Conservation (phyloP, 2,329 filamentous ascomycete species). For the Polychaeton citri region DNA sequence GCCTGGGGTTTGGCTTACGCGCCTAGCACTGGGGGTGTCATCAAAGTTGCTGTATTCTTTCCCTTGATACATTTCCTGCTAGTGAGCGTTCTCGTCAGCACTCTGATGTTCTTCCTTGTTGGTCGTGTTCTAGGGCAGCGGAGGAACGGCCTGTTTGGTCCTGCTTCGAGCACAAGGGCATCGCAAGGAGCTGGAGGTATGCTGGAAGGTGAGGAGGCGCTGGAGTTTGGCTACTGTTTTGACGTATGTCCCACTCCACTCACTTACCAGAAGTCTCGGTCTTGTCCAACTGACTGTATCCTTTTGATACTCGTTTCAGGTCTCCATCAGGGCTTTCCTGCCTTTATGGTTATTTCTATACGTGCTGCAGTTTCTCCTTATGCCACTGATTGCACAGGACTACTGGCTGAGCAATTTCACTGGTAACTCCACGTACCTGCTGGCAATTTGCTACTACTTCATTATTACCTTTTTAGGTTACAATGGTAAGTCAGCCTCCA, state of each 20-base stretch:
- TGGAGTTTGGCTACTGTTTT: constrained; percentile 61
- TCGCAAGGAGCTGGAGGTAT: constrained; percentile 13
- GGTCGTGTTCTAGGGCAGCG: constrained; percentile 47
- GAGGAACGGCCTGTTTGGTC: constrained; percentile 45
- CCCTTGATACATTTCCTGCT: constrained; percentile 48
- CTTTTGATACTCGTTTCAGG: constrained; percentile 25
- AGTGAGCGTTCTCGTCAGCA: constrained; percentile 45
- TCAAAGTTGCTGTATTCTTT: constrained; percentile 35
- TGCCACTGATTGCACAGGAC: constrained; percentile 44
- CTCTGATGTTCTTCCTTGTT: constrained; percentile 50
- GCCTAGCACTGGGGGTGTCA: constrained; percentile 27
- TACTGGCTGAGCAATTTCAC: constrained; percentile 47
- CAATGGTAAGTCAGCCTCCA: constrained; percentile 34
- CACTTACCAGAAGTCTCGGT: too few relatives aligned
- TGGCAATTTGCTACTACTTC: constrained; percentile 52
- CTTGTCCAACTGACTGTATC: too few relatives aligned
- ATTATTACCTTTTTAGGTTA: constrained; percentile 58
- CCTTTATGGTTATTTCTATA: constrained; percentile 55
- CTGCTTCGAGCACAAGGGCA: constrained; percentile 24
- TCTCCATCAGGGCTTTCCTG: constrained; percentile 54
- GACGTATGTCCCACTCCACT: constrained; percentile 42
- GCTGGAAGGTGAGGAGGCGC: constrained; percentile 34
- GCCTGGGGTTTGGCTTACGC: constrained; percentile 48
- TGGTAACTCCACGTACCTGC: constrained; percentile 53
- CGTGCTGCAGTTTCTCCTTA: constrained; percentile 53